Evolutionary conservation across 1,284 basidiomycete genomes (phyloP).

Genomic region (Heterobasidion parviporum): DNA sequence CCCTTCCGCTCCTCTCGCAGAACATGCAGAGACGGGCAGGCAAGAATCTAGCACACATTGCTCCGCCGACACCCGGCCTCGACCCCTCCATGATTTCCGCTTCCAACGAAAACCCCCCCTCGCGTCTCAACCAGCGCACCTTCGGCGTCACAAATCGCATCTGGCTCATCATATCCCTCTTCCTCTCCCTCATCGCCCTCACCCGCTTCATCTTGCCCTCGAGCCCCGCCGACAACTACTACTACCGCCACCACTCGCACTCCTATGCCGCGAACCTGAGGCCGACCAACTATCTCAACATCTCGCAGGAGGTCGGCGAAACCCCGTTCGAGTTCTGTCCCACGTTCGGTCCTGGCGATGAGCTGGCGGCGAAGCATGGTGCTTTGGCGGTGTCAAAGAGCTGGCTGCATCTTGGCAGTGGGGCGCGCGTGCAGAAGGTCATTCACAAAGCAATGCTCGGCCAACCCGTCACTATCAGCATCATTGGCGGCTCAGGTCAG

Average conservation of each 20-base stretch:
- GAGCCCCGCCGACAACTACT: conserved; percentile 17
- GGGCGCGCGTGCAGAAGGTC: conserved; percentile 78
- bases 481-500: conserved; percentile 84
- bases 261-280: conserved; percentile 45
- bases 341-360: conserved; percentile 75
- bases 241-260: conserved; percentile 18
- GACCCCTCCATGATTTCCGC: conserved; percentile 33
- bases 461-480: conserved; percentile 82
- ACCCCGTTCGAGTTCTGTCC: conserved; percentile 91
- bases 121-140: conserved; percentile 45
- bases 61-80: conserved; percentile 28
- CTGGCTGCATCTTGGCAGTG: conserved; percentile 73
- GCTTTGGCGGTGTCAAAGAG: conserved; percentile 70
- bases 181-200: conserved; percentile 53
- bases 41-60: conserved; percentile 46
- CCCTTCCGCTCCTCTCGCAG: not conserved
- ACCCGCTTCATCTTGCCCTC: conserved; percentile 50
- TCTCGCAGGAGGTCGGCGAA: conserved; percentile 34
- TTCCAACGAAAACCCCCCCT: conserved; percentile 37
- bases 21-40: conserved; percentile 52
- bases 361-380: conserved; percentile 72
- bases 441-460: conserved; percentile 82
- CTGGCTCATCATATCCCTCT: conserved; percentile 55
- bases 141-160: conserved; percentile 63
- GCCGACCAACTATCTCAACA: conserved; percentile 64